Conservation (phyloP, 768 basidiomycete species). For the Auriscalpium orientale region DNA sequence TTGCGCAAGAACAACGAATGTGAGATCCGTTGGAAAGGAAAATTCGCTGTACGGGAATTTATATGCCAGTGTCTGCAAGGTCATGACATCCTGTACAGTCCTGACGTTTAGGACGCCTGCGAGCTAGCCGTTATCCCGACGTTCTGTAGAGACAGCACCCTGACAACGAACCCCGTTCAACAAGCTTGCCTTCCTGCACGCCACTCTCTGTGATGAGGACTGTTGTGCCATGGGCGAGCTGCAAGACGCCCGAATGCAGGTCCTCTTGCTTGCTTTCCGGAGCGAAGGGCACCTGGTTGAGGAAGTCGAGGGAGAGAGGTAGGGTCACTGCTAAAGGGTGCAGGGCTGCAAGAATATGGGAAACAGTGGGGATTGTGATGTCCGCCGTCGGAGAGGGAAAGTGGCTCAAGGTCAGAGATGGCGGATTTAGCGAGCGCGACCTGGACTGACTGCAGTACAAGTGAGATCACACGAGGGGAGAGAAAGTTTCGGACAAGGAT, state of each 20-base stretch:
- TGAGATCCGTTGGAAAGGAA: slow-evolving; percentile 66
- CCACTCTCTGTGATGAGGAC: slow-evolving; percentile 60
- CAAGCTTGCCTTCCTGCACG: slow-evolving; percentile 59
- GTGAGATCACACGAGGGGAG: background rate
- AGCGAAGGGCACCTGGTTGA: slow-evolving; percentile 52
- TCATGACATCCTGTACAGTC: slow-evolving; percentile 56
- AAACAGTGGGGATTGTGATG: slow-evolving; percentile 36
- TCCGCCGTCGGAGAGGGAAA: slow-evolving; percentile 41
- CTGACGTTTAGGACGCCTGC: slow-evolving; percentile 58
- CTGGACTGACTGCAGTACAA: slow-evolving; percentile 50
- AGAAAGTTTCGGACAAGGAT: background rate
- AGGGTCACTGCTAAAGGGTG: slow-evolving; percentile 49
- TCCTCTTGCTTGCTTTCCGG: slow-evolving; percentile 69
- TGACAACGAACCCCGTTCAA: slow-evolving; percentile 34
- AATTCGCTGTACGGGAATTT: slow-evolving; percentile 71
- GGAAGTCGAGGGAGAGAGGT: slow-evolving; percentile 51
- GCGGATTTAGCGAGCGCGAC: slow-evolving; percentile 57
- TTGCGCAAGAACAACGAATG: slow-evolving; percentile 52
- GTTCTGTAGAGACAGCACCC: background rate
- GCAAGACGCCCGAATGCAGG: slow-evolving; percentile 65
- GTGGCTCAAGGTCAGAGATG: slow-evolving; percentile 52
- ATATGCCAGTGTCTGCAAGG: slow-evolving; percentile 61
- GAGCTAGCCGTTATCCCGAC: background rate
- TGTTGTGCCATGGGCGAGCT: slow-evolving; percentile 55
- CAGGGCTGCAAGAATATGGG: slow-evolving; percentile 46